Base-by-base conservation (phyloP, 495 filamentous ascomycete species). In the Aspergillus avenaceus region DNA sequence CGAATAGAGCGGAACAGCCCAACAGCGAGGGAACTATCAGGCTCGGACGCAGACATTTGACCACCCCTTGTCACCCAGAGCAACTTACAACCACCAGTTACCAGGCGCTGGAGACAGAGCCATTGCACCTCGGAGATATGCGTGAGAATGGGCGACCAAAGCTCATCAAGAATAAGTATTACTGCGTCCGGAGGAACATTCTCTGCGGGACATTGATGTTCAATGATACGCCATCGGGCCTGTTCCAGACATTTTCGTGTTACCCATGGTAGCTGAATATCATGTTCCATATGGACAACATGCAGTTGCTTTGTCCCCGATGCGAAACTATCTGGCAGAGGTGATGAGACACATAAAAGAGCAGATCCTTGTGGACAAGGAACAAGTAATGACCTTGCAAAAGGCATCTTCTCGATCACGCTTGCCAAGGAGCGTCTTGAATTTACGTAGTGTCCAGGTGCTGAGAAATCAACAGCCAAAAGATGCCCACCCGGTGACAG, bases 1-100 rank as follows among this genome's bases (percentile, higher is more conserved):
- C 44, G 44, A n/a, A 46, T 24, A 2, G 44, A 32, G 11, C 44
- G 44, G 44, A 46, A 46, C 11, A 46, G 29, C 1, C 44, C 44
- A 13, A 8, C 18, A 4, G 19, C 44, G 11, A 46, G 44, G 9
- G 44, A 27, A 36, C 29, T 46, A 13, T 25, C 44, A 4, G 44
- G 44, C 16, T 46, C 25, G 36, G 3, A 19, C 1, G 12, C 44
- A 0, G 16, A n/a, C 6, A 46, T 5, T 9, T 46, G 44, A 36
- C n/a, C 27, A n/a, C 44, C 44, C 8, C 13, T 16, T 5, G 44
- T 46, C 8, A 46, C 44, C 44, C 44, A 46, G 5, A 46, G 44
- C 3, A 46, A 3, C 25, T 44, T 44, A 28, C 41, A 44, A 1
- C 41, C n/a, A 25, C 9, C 23, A 11, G 44, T 32, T 9, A 46